Conservation (phyloP, 306 rosid species). For the Quercus alba region DNA sequence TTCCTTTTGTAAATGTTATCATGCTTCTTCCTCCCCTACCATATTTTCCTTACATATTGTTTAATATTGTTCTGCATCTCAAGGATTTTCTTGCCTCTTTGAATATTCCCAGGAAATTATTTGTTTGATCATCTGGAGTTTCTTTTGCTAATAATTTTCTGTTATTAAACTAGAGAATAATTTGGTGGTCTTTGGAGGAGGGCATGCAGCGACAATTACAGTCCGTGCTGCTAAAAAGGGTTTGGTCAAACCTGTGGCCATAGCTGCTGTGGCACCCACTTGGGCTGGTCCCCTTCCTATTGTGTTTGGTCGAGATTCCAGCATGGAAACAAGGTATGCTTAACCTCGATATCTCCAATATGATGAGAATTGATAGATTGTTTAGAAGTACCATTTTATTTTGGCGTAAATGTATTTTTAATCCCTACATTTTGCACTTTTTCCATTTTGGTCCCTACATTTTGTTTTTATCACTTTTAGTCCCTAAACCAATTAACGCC, state of each 20-base stretch:
- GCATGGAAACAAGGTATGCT: constrained; percentile 83
- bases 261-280: constrained; percentile 92
- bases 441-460: too few relatives aligned
- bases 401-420: neutral
- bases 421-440: too few relatives aligned
- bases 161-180: constrained; percentile 51
- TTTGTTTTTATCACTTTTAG: too few relatives aligned
- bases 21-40: neutral
- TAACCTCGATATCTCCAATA: constrained; percentile 5
- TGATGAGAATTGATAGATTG: neutral
- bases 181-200: constrained; percentile 84
- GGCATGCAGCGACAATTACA: constrained; percentile 77
- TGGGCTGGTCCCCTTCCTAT: constrained; percentile 99
- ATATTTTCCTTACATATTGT: neutral
- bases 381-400: neutral
- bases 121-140: neutral
- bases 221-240: constrained; percentile 81
- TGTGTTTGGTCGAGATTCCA: constrained; percentile 91
- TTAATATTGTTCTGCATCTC: neutral
- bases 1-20: neutral
- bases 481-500: too few relatives aligned
- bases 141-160: constrained; percentile 18
- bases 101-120: neutral
- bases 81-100: neutral
- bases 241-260: constrained; percentile 71